These are phyloP conservation scores for Penicillium sp. DNA, from an alignment of 2,329 filamentous ascomycete species.

Conservation along the genomic window DNA sequence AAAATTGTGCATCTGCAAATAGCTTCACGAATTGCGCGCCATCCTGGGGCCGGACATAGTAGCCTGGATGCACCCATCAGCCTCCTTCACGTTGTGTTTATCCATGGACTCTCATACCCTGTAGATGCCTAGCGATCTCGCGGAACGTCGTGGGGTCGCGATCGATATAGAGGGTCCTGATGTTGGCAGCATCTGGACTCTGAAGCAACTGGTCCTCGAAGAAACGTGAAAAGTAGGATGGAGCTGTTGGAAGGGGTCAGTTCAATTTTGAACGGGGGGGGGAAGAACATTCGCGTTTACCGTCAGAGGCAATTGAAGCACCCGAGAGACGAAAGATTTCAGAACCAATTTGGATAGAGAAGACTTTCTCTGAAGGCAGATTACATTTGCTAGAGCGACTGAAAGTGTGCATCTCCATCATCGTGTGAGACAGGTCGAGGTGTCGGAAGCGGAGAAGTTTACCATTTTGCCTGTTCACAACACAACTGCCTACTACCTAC, in stretches of 20 bases:
- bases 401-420: background rate
- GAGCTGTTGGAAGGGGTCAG: slow-evolving; percentile 64
- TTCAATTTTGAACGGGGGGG: slow-evolving; percentile 18
- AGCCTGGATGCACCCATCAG: slow-evolving; percentile 51
- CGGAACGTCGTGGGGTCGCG: slow-evolving; percentile 84
- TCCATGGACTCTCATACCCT: slow-evolving; percentile 50
- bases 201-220: slow-evolving; percentile 77
- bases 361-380: slow-evolving; percentile 61
- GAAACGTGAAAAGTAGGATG: slow-evolving; percentile 94
- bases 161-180: slow-evolving; percentile 91
- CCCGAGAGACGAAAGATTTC: slow-evolving; percentile 68
- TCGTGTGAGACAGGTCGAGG: background rate
- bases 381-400: slow-evolving; percentile 11
- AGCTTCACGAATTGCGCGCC: slow-evolving; percentile 85
- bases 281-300: slow-evolving; percentile 46
- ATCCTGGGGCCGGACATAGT: slow-evolving; percentile 78
- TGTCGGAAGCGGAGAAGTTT: background rate
- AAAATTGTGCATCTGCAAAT: slow-evolving; percentile 94
- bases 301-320: slow-evolving; percentile 69
- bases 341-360: slow-evolving; percentile 68
- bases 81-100: background rate
- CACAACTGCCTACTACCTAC: background rate
- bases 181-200: slow-evolving; percentile 52
- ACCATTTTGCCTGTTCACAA: background rate
- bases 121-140: slow-evolving; percentile 85